Conservation (phyloP, 2,329 filamentous ascomycete genomes). For the Ascochyta rabiei region DNA sequence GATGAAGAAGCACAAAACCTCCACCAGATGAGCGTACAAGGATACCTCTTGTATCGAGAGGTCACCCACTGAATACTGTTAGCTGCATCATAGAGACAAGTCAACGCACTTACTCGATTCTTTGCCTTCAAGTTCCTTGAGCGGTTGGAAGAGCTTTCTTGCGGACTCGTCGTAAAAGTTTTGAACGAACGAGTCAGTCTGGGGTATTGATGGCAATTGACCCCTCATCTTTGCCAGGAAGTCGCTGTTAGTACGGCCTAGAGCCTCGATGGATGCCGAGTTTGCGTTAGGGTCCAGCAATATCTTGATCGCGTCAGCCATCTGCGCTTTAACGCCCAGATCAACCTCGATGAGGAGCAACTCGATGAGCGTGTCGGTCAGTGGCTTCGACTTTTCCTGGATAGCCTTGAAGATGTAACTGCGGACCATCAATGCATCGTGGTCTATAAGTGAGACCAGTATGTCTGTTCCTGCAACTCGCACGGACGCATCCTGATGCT, state of each 20-base stretch:
- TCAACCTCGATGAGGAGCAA: conserved; percentile 90
- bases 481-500: conserved; percentile 81
- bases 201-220: conserved; percentile 60
- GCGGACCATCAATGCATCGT: conserved; percentile 93
- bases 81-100: conserved; percentile 14
- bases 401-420: conserved; percentile 92
- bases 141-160: conserved; percentile 81
- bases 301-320: conserved; percentile 94
- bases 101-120: conserved; percentile 53
- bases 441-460: conserved; percentile 90
- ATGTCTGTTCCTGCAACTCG: conserved; percentile 94
- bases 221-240: conserved; percentile 67
- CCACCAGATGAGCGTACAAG: conserved; percentile 89
- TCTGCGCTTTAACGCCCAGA: conserved; percentile 91
- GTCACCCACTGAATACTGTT: conserved; percentile 63
- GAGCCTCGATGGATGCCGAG: conserved; percentile 64
- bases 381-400: conserved; percentile 79
- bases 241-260: conserved; percentile 69
- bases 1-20: conserved; percentile 92
- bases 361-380: conserved; percentile 93
- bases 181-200: conserved; percentile 84
- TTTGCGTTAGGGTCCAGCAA: conserved; percentile 76
- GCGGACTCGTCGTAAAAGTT: conserved; percentile 91
- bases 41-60: conserved; percentile 84
- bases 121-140: conserved; percentile 77